Evolutionary conservation across 2,329 filamentous ascomycete species (phyloP), one percentile per base, ranked within the genome.

Genomic region (Aspergillus alliaceus): DNA sequence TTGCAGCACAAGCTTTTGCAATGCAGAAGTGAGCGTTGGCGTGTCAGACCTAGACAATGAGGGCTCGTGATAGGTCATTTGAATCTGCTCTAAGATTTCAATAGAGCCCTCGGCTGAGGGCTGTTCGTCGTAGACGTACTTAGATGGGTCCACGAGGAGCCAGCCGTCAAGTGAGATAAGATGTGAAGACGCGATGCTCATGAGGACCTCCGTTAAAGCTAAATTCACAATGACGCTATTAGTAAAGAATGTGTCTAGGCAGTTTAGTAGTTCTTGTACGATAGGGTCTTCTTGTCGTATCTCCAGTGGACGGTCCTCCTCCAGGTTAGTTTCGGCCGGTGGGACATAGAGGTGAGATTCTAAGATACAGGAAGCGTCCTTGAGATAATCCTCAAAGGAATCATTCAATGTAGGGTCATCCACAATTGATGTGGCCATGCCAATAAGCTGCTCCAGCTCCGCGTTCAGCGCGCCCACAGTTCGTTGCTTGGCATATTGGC

Each of bases 221-320:
- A 99, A 78, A 65, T 99, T 99, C 2, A 90, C 93, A 65, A 97
- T 91, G 2, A 98, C 87, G 2, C 91, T 88, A 66, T 99, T 99
- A 5, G 90, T 83, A 65, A 97, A 91, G 68, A 98, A 99, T 0
- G 83, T 87, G 44, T 88, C 83, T 11, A 99, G 75, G 7, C 93
- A 81, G 42, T 69, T 71, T n/a, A 81, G 59, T 18, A 87, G 66
- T 20, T 80, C 78, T 50, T 74, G 76, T 53, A 86, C 74, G 6
- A 87, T 77, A 7, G 80, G 77, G 64, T 86, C 84, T 48, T 89
- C 87, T 9, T 90, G 77, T 2, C 90, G 78, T 8, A 90, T 85
- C 70, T 84, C 85, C 47, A 87, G 80, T 34, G 87, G 82, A 42
- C 82, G 86, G 63, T 87, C 87, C 54, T 82, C 82, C 18, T 67